Evolutionary conservation across 202 grass and related monocot species (phyloP), one percentile per base, ranked within the genome.

Genomic region (Dendrocalamus latiflorus): DNA sequence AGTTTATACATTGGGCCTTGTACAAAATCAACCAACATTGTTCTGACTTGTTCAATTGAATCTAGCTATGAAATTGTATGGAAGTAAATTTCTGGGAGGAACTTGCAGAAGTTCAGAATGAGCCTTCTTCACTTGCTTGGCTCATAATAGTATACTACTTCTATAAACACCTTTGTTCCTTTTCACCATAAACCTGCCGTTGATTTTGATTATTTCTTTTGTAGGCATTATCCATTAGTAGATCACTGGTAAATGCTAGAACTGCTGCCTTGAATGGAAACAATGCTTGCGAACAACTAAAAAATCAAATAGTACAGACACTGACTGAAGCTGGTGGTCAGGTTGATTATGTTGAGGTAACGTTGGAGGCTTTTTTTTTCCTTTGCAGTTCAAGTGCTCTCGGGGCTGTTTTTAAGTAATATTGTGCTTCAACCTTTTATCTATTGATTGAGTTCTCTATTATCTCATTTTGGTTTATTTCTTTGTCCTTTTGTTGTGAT

Each of bases 331-430:
- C 89, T 85, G 90, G 87, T 4, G 89, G 95, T 79, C 88, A 47
- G 78, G 87, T 95, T 85, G 95, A 98, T 60, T 98, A 91, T 90
- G 95, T 91, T 76, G 90, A 95, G 95, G 92, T 98, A 90, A 86
- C 62, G 2, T 38, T 76, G 26, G 2, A 16, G 25, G 21, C 0
- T 9, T 62, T 77, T 61, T 0, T 9, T 62, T 77, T 61, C 9
- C 22, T 39, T 39, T 20, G 8, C 57, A 26, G n/a, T 59, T 68
- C 6, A 76, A 36, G 8, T 53, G 30, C 22, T 53, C 8, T 25
- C 8, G 3, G 34, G 38, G 15, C 21, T 73, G 14, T 25, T 80
- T 3, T 60, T 61, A 3, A 53, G 6, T 7, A 55, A 42, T 47
- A 11, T 44, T 53, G 34, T 17, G 17, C 25, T 34, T 16, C 33